Evolutionary conservation across 2,329 filamentous ascomycete genomes (phyloP), one percentile per base, ranked within the genome.

Genomic region (Penicillium vulpinum): DNA sequence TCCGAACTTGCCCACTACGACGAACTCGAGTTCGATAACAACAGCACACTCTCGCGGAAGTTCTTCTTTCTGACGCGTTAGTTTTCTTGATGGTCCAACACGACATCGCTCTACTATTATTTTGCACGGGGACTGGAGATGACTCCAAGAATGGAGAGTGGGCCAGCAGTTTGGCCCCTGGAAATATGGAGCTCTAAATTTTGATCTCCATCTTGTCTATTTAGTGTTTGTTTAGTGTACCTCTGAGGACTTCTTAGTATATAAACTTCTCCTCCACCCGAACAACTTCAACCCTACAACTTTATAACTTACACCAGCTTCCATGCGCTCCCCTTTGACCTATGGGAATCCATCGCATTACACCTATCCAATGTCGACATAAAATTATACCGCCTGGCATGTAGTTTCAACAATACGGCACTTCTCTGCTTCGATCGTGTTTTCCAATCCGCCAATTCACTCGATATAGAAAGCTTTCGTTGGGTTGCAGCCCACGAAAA

Each of bases 371-470:
- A 48, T 48, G 33, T 33, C 9, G 22, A 38, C 35, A 48, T 48
- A n/a, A 48, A 48, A 18, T 38, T 5, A 24, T 48, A 36, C 18
- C 46, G 46, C 22, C 33, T 48, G 46, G 24, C 22, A 18, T 48
- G 33, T 38, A 29, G 9, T 9, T 50, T 68, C 11, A 39, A 39
- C 13, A 44, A 59, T 7, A 28, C n/a, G 9, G 54, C 50, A 9
- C 44, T n/a, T n/a, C 59, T 76, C 13, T 66, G 66, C 24, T 61
- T 77, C 18, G 54, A 69, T 28, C 69, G 73, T 15, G 70, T 77
- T 4, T 79, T 76, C 46, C 56, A 80, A 7, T 77, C 74, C 9
- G 69, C 77, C 2, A 78, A 75, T 47, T 69, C 69, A 9, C 67
- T 67, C 15, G 74, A 79, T 45, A 60, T 80, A 59, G 70, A n/a